Conservation (phyloP, 139 green algal genomes). For the Pleodorina starrii region DNA sequence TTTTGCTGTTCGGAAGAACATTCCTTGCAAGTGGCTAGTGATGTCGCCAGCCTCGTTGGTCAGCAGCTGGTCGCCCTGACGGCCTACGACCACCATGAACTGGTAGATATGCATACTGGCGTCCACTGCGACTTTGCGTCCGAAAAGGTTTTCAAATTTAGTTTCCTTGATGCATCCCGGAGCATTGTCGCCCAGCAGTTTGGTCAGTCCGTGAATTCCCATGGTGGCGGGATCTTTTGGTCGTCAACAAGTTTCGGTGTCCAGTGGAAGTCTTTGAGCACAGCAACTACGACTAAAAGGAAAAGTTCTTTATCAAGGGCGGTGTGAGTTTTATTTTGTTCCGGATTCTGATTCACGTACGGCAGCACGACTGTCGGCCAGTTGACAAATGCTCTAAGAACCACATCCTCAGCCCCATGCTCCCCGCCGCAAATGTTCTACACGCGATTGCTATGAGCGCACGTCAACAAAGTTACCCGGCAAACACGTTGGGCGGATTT, state of each 20-base stretch:
- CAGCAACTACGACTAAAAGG: too few relatives aligned
- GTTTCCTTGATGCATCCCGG: constrained; percentile 84
- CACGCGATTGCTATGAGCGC: too few relatives aligned
- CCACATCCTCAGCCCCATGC: too few relatives aligned
- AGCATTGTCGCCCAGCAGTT: constrained; percentile 94
- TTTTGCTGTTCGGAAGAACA: constrained; percentile 95
- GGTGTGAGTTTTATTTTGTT: too few relatives aligned
- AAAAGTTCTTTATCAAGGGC: too few relatives aligned
- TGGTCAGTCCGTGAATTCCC: constrained; percentile 93
- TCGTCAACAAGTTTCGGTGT: not conserved
- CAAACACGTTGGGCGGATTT: too few relatives aligned
- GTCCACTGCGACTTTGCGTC: constrained; percentile 96
- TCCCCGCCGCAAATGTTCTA: too few relatives aligned
- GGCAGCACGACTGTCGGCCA: too few relatives aligned
- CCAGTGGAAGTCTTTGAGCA: too few relatives aligned
- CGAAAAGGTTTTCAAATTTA: constrained; percentile 98
- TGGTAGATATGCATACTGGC: constrained; percentile 99
- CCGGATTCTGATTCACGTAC: too few relatives aligned
- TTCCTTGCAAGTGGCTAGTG: constrained; percentile 92
- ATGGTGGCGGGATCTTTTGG: constrained; percentile 50
- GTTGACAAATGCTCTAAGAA: too few relatives aligned
- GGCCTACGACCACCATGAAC: constrained; percentile 90
- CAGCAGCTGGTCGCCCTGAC: constrained; percentile 78
- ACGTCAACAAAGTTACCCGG: too few relatives aligned
- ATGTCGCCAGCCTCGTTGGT: constrained; percentile 95